phyloP scores from a whole-genome alignment of 352 stramenopile genomes.

The Globisporangium cystogenes region DNA sequence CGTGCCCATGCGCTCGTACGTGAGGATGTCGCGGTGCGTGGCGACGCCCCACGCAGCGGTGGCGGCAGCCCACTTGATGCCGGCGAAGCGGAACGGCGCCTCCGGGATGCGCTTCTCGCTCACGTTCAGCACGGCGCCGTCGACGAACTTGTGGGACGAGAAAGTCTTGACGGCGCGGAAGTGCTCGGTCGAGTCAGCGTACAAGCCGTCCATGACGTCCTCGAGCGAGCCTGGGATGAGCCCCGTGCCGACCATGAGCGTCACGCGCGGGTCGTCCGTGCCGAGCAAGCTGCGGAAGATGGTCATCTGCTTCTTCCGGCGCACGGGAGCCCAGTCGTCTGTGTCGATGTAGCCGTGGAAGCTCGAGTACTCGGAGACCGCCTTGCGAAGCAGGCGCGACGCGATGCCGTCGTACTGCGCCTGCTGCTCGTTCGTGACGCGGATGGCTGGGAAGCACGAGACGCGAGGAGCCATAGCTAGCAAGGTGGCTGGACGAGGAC shows the following conservation, averaged over 20 bases:
- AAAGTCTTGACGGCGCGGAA: constrained; percentile 24
- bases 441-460: constrained; percentile 8
- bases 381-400: constrained; percentile 4
- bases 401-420: constrained; percentile 8
- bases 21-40: constrained; percentile 33
- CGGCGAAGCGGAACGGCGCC: constrained; percentile 32
- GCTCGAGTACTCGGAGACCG: constrained; percentile 6
- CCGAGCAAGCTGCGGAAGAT: constrained; percentile 7
- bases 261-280: not conserved
- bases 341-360: constrained; percentile 12
- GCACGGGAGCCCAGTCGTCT: constrained; percentile 12
- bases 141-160: constrained; percentile 24
- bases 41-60: constrained; percentile 4
- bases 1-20: constrained; percentile 48
- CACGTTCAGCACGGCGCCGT: constrained; percentile 21
- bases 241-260: constrained; percentile 9
- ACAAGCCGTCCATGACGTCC: constrained; percentile 38
- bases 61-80: constrained; percentile 39
- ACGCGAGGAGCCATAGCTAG: not conserved
- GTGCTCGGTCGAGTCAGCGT: constrained; percentile 28
- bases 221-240: constrained; percentile 10
- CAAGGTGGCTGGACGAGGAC: too few species aligned
- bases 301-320: constrained; percentile 9
- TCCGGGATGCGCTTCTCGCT: constrained; percentile 22
- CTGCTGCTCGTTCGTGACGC: constrained; percentile 5